Conservation (phyloP, 352 stramenopile species). For the Peronospora tabacina region DNA sequence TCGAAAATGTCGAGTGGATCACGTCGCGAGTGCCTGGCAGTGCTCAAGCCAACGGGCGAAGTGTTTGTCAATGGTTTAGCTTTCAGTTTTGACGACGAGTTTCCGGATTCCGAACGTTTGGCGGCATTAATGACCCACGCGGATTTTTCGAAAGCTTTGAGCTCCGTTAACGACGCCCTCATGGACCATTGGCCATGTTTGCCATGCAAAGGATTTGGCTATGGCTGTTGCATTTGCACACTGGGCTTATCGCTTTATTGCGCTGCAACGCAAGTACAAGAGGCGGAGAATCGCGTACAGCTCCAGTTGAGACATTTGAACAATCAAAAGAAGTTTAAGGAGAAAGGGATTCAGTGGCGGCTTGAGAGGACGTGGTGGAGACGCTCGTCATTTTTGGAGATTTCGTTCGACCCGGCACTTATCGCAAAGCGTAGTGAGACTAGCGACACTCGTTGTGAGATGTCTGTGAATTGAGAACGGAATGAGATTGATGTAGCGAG, state of each 20-base stretch:
- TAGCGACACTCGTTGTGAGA: neutral
- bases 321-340: constrained; percentile 49
- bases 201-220: constrained; percentile 69
- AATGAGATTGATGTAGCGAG: neutral
- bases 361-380: constrained; percentile 67
- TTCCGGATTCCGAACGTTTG: constrained; percentile 37
- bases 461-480: neutral
- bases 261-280: constrained; percentile 57
- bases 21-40: constrained; percentile 29
- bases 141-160: constrained; percentile 56
- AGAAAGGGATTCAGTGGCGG: constrained; percentile 49
- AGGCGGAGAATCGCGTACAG: constrained; percentile 55
- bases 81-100: constrained; percentile 70
- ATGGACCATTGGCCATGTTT: constrained; percentile 80
- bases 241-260: constrained; percentile 78
- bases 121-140: constrained; percentile 43
- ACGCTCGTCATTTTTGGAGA: constrained; percentile 60
- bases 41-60: constrained; percentile 57
- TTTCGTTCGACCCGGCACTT: constrained; percentile 14
- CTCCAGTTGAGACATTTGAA: constrained; percentile 72
- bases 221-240: constrained; percentile 79
- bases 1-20: constrained; percentile 12
- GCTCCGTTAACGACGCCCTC: constrained; percentile 76
- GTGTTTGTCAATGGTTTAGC: constrained; percentile 75
- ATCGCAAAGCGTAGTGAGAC: neutral